phyloP scores from a whole-genome alignment of 208 protist genomes.

The Acanthamoeba triangularis region DNA sequence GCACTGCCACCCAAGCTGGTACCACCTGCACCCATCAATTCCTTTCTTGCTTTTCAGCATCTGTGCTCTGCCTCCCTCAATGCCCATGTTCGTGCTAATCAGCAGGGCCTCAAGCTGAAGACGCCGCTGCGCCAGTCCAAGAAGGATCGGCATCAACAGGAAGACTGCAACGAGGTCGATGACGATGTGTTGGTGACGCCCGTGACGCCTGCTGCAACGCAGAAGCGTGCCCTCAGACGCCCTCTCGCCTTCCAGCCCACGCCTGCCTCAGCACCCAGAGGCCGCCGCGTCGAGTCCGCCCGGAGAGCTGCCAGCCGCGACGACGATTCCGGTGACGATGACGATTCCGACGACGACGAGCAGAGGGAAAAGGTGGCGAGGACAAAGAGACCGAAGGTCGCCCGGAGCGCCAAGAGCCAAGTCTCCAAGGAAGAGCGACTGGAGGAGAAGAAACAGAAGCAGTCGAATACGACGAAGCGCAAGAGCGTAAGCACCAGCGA shows the following conservation, averaged over 20 bases:
- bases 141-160: background rate
- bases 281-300: background rate
- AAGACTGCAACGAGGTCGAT: background rate
- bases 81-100: background rate
- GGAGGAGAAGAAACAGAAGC: background rate
- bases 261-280: background rate
- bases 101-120: background rate
- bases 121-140: background rate
- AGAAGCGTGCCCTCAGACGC: background rate
- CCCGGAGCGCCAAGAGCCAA: background rate
- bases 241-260: background rate
- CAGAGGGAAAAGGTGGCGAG: background rate
- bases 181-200: background rate
- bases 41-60: background rate
- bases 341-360: background rate
- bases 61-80: background rate
- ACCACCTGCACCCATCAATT: background rate
- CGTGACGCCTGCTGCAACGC: background rate
- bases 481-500: background rate
- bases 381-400: background rate
- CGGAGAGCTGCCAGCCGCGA: background rate
- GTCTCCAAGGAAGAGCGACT: background rate
- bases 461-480: background rate
- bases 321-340: background rate
- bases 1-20: background rate